Evolutionary conservation across 139 green algal species (phyloP).

Genomic region (Dunaliella primolecta): DNA sequence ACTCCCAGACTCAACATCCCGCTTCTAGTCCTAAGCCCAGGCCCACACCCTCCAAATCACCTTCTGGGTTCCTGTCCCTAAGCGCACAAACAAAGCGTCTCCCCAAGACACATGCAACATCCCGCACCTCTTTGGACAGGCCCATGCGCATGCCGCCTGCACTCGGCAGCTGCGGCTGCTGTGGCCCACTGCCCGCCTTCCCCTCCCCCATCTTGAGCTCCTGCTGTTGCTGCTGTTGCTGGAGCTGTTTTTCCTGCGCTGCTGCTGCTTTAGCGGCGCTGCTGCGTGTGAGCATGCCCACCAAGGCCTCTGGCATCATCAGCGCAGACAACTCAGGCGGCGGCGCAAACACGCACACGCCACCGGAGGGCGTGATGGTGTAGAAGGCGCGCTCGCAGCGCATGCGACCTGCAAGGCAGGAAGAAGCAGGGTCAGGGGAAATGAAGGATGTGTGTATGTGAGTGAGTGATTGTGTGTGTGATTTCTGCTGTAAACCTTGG

Average conservation of each 20-base stretch:
- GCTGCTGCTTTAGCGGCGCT: background rate
- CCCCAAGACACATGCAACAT: too few species aligned
- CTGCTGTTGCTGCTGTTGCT: slow-evolving; percentile 14
- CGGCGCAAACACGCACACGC: background rate
- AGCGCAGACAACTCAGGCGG: background rate
- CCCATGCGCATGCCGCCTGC: slow-evolving; percentile 41
- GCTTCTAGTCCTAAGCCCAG: too few species aligned
- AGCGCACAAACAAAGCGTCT: too few species aligned
- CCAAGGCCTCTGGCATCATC: slow-evolving; percentile 8
- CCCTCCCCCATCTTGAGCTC: too few species aligned
- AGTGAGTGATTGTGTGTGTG: background rate
- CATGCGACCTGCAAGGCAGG: slow-evolving; percentile 13
- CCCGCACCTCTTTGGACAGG: slow-evolving; percentile 36
- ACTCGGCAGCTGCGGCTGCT: slow-evolving; percentile 7
- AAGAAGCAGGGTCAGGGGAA: too few species aligned
- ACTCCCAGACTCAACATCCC: too few species aligned
- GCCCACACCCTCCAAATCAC: too few species aligned
- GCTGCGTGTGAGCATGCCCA: slow-evolving; percentile 3
- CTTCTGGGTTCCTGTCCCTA: too few species aligned
- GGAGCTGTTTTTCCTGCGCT: background rate
- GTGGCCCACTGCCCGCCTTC: background rate
- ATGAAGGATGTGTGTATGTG: background rate
- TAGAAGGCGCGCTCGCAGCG: slow-evolving; percentile 1
- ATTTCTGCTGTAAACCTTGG: too few species aligned
- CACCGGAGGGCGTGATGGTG: background rate